Evolutionary conservation across 1,284 basidiomycete genomes (phyloP).

Genomic region (Cutaneotrichosporon daszewskae): DNA sequence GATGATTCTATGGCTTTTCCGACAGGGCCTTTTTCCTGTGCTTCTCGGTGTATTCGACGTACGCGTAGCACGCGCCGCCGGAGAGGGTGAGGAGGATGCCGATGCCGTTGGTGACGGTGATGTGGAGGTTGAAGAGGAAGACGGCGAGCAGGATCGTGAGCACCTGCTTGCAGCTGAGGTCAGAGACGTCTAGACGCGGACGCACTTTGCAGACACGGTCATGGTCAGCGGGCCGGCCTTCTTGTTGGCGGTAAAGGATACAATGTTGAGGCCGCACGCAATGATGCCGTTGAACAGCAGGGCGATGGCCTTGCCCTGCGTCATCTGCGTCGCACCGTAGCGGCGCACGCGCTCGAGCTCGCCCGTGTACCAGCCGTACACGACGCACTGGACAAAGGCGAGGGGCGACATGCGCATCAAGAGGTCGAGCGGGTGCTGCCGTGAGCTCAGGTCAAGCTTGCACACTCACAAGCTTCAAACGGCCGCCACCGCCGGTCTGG

Average conservation of each 20-base stretch:
- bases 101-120: slow-evolving; percentile 67
- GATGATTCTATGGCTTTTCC: slow-evolving; percentile 6
- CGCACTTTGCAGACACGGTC: slow-evolving; percentile 47
- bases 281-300: slow-evolving; percentile 72
- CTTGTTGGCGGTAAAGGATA: slow-evolving; percentile 86
- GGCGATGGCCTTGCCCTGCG: slow-evolving; percentile 52
- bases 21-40: slow-evolving; percentile 18
- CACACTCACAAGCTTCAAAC: slow-evolving; percentile 42
- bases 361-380: slow-evolving; percentile 68
- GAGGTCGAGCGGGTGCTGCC: slow-evolving; percentile 77
- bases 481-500: slow-evolving; percentile 50
- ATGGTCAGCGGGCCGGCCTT: slow-evolving; percentile 61
- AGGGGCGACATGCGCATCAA: slow-evolving; percentile 77
- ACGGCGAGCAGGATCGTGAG: slow-evolving; percentile 81
- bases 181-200: neutral
- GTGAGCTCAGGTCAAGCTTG: slow-evolving; percentile 11
- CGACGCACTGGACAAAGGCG: slow-evolving; percentile 76
- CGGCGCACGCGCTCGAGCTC: slow-evolving; percentile 63
- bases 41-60: slow-evolving; percentile 64
- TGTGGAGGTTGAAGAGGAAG: slow-evolving; percentile 69
- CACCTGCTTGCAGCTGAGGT: slow-evolving; percentile 72
- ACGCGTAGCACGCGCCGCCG: slow-evolving; percentile 76
- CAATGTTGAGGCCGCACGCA: slow-evolving; percentile 84
- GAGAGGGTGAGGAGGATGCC: slow-evolving; percentile 75
- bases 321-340: slow-evolving; percentile 56